phyloP scores from a whole-genome alignment of 2,329 filamentous ascomycete genomes.

The Clathrospora elynae region DNA sequence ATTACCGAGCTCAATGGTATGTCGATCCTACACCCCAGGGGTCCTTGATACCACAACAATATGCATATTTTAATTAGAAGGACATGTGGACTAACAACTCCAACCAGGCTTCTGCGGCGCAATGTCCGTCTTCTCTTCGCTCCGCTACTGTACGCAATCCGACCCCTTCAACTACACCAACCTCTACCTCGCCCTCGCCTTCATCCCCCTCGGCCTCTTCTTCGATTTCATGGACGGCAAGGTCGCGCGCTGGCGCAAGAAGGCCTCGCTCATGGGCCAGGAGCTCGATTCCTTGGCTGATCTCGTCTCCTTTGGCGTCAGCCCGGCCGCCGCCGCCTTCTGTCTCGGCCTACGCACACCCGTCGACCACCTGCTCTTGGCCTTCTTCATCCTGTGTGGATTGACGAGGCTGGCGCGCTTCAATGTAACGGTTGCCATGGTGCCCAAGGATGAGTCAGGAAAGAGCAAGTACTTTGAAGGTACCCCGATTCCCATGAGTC shows the following conservation, averaged over 20 bases:
- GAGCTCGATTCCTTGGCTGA: conserved; percentile 96
- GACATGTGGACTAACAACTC: conserved; percentile 1
- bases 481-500: conserved; percentile 89
- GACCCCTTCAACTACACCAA: conserved; percentile 65
- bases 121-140: conserved; percentile 93
- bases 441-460: conserved; percentile 89
- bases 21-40: too few relatives aligned
- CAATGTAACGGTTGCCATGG: conserved; percentile 88
- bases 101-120: conserved; percentile 77
- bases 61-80: too few relatives aligned
- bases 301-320: conserved; percentile 92
- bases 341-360: conserved; percentile 84
- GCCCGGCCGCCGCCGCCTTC: conserved; percentile 86
- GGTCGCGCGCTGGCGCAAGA: conserved; percentile 93
- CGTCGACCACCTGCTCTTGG: conserved; percentile 78
- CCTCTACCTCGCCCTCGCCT: conserved; percentile 79
- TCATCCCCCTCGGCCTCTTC: conserved; percentile 86
- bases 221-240: conserved; percentile 99
- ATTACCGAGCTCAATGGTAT: conserved; percentile 80
- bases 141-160: conserved; percentile 86
- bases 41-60: too few relatives aligned
- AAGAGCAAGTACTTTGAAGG: conserved; percentile 98
- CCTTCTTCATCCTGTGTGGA: conserved; percentile 93
- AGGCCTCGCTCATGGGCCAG: conserved; percentile 97
- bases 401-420: conserved; percentile 93